phyloP scores from a whole-genome alignment of 2,329 filamentous ascomycete species.

The Orbilia oligospora region DNA sequence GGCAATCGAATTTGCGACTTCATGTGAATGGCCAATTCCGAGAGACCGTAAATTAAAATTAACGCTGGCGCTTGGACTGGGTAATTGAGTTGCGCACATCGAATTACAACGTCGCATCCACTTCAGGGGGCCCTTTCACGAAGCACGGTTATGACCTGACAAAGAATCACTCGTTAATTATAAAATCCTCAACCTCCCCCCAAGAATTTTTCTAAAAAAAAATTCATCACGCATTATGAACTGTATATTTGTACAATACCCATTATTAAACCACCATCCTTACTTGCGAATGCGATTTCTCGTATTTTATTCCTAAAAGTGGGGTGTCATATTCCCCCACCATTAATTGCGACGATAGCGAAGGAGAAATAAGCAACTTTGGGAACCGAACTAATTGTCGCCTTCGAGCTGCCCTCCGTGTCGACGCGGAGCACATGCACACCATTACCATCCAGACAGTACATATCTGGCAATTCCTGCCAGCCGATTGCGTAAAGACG shows the following conservation, averaged over 20 bases:
- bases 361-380: slow-evolving; percentile 28
- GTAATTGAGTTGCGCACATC: slow-evolving; percentile 30
- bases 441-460: slow-evolving; percentile 14
- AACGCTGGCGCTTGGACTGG: slow-evolving; percentile 32
- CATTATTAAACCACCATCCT: neutral
- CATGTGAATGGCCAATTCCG: slow-evolving; percentile 30
- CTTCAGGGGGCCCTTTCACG: slow-evolving; percentile 24
- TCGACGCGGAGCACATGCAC: slow-evolving; percentile 16
- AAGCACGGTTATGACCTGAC: slow-evolving; percentile 26
- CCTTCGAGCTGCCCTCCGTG: slow-evolving; percentile 26
- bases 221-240: neutral
- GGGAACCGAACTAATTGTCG: slow-evolving; percentile 11
- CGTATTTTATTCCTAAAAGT: slow-evolving; percentile 23
- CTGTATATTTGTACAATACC: slow-evolving; percentile 13
- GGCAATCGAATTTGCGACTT: slow-evolving; percentile 8
- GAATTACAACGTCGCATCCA: slow-evolving; percentile 35
- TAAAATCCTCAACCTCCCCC: slow-evolving; percentile 30
- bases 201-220: slow-evolving; percentile 4
- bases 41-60: slow-evolving; percentile 26
- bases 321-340: slow-evolving; percentile 24
- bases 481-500: slow-evolving; percentile 24
- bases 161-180: slow-evolving; percentile 1
- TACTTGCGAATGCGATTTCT: slow-evolving; percentile 8
- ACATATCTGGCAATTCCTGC: slow-evolving; percentile 32
- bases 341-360: slow-evolving; percentile 13